Evolutionary conservation across 352 stramenopile species (phyloP), one percentile per base, ranked within the genome.

Genomic region (Globisporangium lucens): DNA sequence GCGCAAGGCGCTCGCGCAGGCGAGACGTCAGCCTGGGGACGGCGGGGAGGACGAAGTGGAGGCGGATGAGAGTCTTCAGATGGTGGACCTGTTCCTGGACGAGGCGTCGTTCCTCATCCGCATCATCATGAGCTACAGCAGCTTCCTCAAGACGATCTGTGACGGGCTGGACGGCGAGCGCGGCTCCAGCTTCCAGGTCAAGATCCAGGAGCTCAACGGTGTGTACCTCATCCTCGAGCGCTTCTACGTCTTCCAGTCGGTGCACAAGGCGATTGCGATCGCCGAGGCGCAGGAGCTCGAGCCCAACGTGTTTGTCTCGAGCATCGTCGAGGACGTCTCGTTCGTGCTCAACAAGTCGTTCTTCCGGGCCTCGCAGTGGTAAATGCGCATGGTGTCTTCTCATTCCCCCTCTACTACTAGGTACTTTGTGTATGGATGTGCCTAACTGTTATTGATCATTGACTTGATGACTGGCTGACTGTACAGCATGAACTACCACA

Each of bases 291-390:
- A 95, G 63, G 79, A 87, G 66, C 73, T 95, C 22, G 78, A 92
- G 67, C 57, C 77, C 0, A 69, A 75, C 22, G 82, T 94, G 15
- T 94, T 85, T 57, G 80, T 93, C 3, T 92, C 80, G 22, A 94
- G 85, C 72, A 79, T 93, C 17, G 87, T 95, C 29, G 85, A 95
- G 63, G 85, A 95, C 57, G 83, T 89, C 22, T 93, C 85, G 35
- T 95, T 94, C 49, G 87, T 95, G 41, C 73, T 95, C 41, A 89
- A 93, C 71, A 94, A 95, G 70, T 77, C 85, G 20, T 90, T 95
- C 70, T 86, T 80, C 43, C 78, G 84, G 27, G 82, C 85, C 1
- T 91, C 78, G 0, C 87, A 95, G 62, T 92, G 85, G 86, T 93
- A 66, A 27, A 69, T 67, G 51, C 36, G 13, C 7, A 17, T 12